A percentile compares a stretch with the other conserved stretches of the same genome.
Evolutionary conservation across 306 rosid species (phyloP).

Genomic region (Fagus sylvatica): DNA sequence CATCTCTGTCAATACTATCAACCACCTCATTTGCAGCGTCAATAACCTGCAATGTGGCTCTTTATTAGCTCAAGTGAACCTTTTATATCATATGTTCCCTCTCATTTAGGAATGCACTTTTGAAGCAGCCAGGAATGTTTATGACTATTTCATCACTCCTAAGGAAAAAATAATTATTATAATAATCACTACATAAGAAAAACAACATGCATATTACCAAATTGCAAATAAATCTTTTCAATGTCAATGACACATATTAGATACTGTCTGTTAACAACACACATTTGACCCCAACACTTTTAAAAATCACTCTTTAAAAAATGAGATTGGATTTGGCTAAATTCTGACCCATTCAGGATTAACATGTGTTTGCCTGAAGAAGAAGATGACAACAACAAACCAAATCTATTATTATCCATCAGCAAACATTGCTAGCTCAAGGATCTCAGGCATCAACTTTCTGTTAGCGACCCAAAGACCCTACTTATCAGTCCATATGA

Average conservation of each 20-base stretch:
- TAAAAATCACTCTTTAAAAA: neutral
- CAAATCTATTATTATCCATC: too few relatives aligned
- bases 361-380: too few relatives aligned
- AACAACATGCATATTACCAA: neutral
- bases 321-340: neutral
- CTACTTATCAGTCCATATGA: too few relatives aligned
- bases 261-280: neutral
- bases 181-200: neutral
- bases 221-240: neutral
- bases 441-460: too few relatives aligned
- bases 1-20: constrained; percentile 77
- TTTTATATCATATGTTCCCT: neutral
- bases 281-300: neutral
- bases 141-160: neutral
- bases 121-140: neutral
- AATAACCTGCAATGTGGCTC: constrained; percentile 61
- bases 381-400: too few relatives aligned
- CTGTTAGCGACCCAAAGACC: too few relatives aligned
- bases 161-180: neutral
- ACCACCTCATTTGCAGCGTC: constrained; percentile 79
- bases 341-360: neutral
- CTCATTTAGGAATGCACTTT: constrained; percentile 1
- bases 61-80: neutral
- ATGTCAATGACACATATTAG: neutral
- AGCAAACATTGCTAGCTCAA: too few relatives aligned